phyloP scores from a whole-genome alignment of 2,329 filamentous ascomycete species.

The Beauveria sp. region DNA sequence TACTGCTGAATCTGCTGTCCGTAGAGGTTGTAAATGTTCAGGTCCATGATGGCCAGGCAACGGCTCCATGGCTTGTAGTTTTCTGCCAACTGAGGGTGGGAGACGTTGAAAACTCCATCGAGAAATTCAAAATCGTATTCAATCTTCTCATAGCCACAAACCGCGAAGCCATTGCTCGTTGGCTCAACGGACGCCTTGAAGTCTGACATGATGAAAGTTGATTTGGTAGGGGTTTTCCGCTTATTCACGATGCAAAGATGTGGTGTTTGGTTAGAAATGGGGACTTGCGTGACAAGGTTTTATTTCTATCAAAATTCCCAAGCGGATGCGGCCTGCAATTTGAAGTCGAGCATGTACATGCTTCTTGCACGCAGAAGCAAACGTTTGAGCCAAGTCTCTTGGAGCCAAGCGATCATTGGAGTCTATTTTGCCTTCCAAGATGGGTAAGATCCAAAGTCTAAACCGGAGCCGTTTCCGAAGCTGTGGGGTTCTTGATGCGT shows the following conservation, averaged over 20 bases:
- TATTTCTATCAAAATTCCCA: background rate
- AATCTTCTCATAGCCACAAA: constrained; percentile 69
- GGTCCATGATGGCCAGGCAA: constrained; percentile 61
- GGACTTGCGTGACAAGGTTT: too few species aligned
- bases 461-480: background rate
- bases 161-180: constrained; percentile 59
- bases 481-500: background rate
- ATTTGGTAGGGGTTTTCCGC: background rate
- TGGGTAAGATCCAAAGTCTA: background rate
- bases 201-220: constrained; percentile 6
- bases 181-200: constrained; percentile 53
- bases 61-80: constrained; percentile 60
- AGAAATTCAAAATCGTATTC: constrained; percentile 69
- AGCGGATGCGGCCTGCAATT: background rate
- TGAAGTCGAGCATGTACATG: background rate
- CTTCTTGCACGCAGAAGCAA: background rate
- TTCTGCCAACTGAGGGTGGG: constrained; percentile 53
- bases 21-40: constrained; percentile 64
- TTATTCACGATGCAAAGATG: background rate
- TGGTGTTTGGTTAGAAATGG: background rate
- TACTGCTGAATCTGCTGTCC: constrained; percentile 58
- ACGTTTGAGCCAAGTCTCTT: background rate
- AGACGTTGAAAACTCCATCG: constrained; percentile 56
- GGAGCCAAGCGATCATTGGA: background rate
- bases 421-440: background rate